phyloP scores from a whole-genome alignment of 345 rosid species.

The Salix purpurea region DNA sequence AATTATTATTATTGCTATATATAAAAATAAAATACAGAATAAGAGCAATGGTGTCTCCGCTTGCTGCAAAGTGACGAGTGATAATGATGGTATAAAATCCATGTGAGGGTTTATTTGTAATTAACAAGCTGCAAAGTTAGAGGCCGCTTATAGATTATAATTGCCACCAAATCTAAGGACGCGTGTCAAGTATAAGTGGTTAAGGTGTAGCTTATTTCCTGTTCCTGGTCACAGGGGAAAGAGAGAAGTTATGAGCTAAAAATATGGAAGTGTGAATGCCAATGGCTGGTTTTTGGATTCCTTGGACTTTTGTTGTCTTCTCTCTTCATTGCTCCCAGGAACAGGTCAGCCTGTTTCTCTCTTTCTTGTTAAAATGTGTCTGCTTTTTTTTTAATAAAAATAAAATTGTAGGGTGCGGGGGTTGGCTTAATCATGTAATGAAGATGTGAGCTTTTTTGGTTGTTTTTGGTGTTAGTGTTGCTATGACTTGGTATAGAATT shows the following conservation, averaged over 20 bases:
- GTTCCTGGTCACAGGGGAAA: slow-evolving; percentile 17
- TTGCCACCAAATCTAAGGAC: background rate
- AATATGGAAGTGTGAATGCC: background rate
- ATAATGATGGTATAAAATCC: background rate
- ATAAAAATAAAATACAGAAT: background rate
- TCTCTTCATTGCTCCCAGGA: slow-evolving; percentile 13
- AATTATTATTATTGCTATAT: too few relatives aligned
- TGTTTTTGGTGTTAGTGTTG: background rate
- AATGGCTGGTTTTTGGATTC: slow-evolving; percentile 16
- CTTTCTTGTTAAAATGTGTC: background rate
- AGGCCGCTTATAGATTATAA: too few relatives aligned
- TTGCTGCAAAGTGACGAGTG: too few relatives aligned
- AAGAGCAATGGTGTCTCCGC: background rate
- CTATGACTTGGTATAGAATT: background rate
- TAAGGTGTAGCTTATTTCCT: background rate
- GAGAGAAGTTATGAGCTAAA: slow-evolving; percentile 8
- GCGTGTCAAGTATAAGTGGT: slow-evolving; percentile 9
- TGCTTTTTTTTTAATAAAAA: background rate
- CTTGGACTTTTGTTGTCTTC: background rate
- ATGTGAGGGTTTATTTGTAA: background rate
- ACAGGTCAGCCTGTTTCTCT: slow-evolving; percentile 19
- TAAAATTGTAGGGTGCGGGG: background rate
- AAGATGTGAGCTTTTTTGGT: background rate
- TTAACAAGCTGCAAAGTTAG: background rate
- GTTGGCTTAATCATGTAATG: too few relatives aligned